A percentile compares a stretch with the other conserved stretches of the same genome.
Conservation (phyloP, 495 filamentous ascomycete species). For the Bombardia bombarda region DNA sequence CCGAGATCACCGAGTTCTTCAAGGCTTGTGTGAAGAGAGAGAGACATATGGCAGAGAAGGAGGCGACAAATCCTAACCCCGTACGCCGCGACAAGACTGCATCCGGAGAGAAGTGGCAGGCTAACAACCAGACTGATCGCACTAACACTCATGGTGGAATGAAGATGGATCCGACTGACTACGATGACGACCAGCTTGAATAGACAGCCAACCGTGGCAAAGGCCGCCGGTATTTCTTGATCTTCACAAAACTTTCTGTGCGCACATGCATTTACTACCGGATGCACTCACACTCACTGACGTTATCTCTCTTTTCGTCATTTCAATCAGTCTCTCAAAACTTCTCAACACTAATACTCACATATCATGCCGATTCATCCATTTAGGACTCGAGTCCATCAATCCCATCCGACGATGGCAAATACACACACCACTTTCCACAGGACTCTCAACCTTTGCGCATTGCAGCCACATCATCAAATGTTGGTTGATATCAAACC, state of each 20-base stretch:
- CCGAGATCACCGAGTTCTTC: conserved; percentile 31
- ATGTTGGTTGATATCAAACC: neutral
- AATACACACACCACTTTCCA: too few species aligned
- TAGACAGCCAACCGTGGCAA: neutral
- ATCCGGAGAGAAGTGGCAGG: neutral
- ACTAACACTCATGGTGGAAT: neutral
- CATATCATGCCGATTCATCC: too few species aligned
- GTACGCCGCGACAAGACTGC: conserved; percentile 5
- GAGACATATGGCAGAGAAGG: neutral
- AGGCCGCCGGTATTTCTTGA: neutral
- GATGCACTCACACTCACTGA: too few species aligned
- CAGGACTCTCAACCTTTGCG: too few species aligned
- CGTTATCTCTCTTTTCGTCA: neutral
- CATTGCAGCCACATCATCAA: neutral
- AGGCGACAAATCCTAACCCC: neutral
- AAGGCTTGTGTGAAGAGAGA: conserved; percentile 26
- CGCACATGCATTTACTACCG: too few species aligned
- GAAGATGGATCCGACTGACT: neutral
- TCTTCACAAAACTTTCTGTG: neutral
- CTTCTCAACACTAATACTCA: neutral
- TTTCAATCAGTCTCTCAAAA: neutral
- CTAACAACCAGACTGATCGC: neutral
- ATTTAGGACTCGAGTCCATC: too few species aligned
- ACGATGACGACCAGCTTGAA: neutral
- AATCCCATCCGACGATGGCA: too few species aligned